phyloP scores from a whole-genome alignment of 345 rosid species.

The Excoecaria cochinchinensis region DNA sequence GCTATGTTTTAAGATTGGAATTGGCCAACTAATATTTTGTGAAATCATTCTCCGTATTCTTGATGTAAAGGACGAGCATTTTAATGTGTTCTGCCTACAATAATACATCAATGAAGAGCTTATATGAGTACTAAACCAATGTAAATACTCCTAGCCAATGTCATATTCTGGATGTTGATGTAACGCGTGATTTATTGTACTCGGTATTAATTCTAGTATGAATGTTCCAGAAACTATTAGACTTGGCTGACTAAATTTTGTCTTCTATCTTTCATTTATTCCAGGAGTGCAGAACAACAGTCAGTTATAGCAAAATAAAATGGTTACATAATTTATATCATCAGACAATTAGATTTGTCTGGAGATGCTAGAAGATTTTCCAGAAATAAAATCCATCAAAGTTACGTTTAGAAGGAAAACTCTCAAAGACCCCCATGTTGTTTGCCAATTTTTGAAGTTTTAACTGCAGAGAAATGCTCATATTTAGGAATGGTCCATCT shows the following conservation, averaged over 20 bases:
- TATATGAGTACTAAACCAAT: background rate
- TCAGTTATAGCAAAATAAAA: too few relatives aligned
- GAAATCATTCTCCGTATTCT: background rate
- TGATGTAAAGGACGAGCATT: background rate
- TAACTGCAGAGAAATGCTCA: too few relatives aligned
- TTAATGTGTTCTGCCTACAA: background rate
- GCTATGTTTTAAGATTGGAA: slow-evolving; percentile 1
- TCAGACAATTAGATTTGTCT: too few relatives aligned
- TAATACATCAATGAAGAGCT: background rate
- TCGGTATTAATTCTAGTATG: background rate
- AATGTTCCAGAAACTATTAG: background rate
- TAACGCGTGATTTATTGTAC: background rate
- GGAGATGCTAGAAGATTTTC: too few relatives aligned
- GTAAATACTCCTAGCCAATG: slow-evolving; percentile 2
- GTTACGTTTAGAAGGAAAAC: too few relatives aligned
- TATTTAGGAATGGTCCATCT: too few relatives aligned
- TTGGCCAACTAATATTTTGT: background rate
- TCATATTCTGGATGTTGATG: background rate
- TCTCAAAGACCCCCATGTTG: too few relatives aligned
- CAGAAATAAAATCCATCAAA: too few relatives aligned
- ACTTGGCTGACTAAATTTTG: background rate
- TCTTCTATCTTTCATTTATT: background rate
- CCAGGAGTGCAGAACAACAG: background rate
- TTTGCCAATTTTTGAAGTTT: too few relatives aligned
- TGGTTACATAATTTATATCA: too few relatives aligned